These are phyloP conservation scores for Cutaneotrichosporon mucoides DNA, from an alignment of 1,284 basidiomycete species.

Conservation along the genomic window DNA sequence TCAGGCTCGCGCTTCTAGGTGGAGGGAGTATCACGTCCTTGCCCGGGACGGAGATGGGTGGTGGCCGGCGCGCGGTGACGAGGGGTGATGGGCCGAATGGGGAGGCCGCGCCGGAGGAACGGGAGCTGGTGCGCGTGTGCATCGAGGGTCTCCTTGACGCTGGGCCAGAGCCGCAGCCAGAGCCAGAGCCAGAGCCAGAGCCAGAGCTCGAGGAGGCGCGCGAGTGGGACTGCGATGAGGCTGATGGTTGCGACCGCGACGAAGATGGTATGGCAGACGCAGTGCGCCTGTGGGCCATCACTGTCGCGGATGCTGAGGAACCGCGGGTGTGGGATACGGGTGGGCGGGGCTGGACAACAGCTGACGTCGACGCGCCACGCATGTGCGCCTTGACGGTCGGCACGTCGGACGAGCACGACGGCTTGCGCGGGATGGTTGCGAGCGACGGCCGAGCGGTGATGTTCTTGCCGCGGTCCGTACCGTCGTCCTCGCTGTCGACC, in stretches of 20 bases:
- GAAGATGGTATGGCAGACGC: not conserved
- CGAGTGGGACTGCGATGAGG: not conserved
- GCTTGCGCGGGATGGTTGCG: not conserved
- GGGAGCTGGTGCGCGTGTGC: too few species aligned
- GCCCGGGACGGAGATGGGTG: not conserved
- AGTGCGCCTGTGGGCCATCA: not conserved
- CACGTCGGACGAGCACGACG: constrained; percentile 1
- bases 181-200: too few species aligned
- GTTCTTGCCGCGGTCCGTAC: not conserved
- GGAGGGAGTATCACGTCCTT: not conserved
- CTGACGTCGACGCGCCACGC: not conserved
- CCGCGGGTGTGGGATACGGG: not conserved
- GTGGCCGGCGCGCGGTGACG: constrained; percentile 1
- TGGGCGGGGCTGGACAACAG: not conserved
- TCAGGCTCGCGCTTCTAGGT: not conserved
- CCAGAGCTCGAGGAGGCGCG: not conserved
- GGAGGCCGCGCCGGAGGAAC: not conserved
- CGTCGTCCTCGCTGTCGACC: not conserved
- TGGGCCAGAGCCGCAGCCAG: too few species aligned
- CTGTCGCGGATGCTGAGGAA: not conserved
- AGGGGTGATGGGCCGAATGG: not conserved
- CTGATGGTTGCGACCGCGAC: not conserved
- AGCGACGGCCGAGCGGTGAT: not conserved
- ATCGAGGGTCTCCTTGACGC: too few species aligned
- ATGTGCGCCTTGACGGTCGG: constrained; percentile 1